phyloP scores from a whole-genome alignment of 1,284 basidiomycete species.

The Sphaerobolus stellatus region DNA sequence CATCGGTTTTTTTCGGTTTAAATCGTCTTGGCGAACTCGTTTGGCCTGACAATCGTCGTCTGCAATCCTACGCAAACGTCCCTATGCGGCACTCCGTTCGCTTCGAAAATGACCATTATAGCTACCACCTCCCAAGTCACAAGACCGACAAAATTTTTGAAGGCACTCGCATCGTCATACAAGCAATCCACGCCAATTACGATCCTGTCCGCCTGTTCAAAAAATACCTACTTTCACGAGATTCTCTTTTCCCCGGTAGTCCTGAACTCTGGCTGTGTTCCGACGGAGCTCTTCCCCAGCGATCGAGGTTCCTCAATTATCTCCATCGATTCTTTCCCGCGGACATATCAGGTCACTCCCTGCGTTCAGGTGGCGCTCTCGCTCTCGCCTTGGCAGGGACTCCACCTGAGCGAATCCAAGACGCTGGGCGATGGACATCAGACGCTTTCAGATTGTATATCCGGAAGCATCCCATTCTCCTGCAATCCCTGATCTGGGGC shows the following conservation, averaged over 20 bases:
- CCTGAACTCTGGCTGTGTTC: conserved; percentile 24
- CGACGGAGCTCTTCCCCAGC: conserved; percentile 20
- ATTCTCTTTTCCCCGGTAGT: conserved; percentile 19
- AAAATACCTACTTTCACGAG: conserved; percentile 23
- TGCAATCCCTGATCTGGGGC: conserved; percentile 4
- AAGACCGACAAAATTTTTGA: conserved; percentile 33
- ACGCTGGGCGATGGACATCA: conserved; percentile 21
- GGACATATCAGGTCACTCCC: conserved; percentile 21
- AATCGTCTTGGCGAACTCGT: conserved; percentile 32
- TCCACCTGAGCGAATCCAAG: conserved; percentile 19
- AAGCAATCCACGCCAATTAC: neutral
- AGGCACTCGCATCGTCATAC: conserved; percentile 24
- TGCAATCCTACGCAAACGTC: conserved; percentile 19
- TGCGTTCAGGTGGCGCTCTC: conserved; percentile 24
- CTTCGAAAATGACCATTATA: neutral
- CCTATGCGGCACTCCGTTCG: conserved; percentile 15
- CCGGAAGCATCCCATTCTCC: conserved; percentile 16
- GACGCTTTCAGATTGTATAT: conserved; percentile 23
- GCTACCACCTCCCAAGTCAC: conserved; percentile 30
- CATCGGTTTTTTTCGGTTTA: conserved; percentile 24
- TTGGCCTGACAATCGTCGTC: conserved; percentile 16
- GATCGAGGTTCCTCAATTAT: conserved; percentile 19
- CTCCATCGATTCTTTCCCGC: conserved; percentile 16
- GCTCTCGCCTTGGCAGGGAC: conserved; percentile 17
- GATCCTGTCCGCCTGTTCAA: conserved; percentile 18